Conservation (phyloP, 495 filamentous ascomycete species). For the Terfezia claveryi region DNA sequence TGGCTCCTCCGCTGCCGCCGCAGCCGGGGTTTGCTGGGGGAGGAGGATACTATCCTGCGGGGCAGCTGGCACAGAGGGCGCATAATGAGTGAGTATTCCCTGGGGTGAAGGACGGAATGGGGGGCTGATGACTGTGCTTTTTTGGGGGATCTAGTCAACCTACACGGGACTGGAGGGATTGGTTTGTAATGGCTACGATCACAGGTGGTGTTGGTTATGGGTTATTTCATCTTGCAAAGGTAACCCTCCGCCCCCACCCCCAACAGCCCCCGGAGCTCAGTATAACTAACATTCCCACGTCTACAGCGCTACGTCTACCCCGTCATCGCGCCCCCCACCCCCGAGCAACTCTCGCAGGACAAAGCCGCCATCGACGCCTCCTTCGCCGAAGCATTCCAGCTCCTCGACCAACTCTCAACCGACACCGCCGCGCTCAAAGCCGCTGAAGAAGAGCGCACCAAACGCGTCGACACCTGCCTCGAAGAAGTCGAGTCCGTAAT, state of each 20-base stretch:
- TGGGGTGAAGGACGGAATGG: too few relatives aligned
- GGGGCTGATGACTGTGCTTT: too few relatives aligned
- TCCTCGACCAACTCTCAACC: slow-evolving; percentile 75
- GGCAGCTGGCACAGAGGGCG: too few relatives aligned
- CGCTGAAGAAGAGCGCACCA: slow-evolving; percentile 63
- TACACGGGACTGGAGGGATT: slow-evolving; percentile 86
- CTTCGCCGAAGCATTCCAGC: slow-evolving; percentile 71
- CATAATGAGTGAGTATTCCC: too few relatives aligned
- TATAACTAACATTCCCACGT: slow-evolving; percentile 14
- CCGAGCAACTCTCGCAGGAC: slow-evolving; percentile 77
- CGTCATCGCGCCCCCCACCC: slow-evolving; percentile 78
- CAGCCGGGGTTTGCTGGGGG: too few relatives aligned
- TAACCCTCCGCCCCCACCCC: background rate
- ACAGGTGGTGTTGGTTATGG: slow-evolving; percentile 41
- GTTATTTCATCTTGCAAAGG: slow-evolving; percentile 50
- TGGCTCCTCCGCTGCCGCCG: background rate
- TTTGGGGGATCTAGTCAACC: slow-evolving; percentile 21
- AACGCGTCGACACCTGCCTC: slow-evolving; percentile 62
- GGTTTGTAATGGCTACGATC: slow-evolving; percentile 55
- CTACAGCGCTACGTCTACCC: slow-evolving; percentile 60
- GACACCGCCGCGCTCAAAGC: slow-evolving; percentile 75
- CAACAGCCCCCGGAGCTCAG: slow-evolving; percentile 1
- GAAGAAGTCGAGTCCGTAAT: slow-evolving; percentile 68
- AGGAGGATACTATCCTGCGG: slow-evolving; percentile 23
- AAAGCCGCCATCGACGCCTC: slow-evolving; percentile 78